Evolutionary conservation across 202 grass and related monocot species (phyloP), one percentile per base, ranked within the genome.

Genomic region (Zoysia matrella): DNA sequence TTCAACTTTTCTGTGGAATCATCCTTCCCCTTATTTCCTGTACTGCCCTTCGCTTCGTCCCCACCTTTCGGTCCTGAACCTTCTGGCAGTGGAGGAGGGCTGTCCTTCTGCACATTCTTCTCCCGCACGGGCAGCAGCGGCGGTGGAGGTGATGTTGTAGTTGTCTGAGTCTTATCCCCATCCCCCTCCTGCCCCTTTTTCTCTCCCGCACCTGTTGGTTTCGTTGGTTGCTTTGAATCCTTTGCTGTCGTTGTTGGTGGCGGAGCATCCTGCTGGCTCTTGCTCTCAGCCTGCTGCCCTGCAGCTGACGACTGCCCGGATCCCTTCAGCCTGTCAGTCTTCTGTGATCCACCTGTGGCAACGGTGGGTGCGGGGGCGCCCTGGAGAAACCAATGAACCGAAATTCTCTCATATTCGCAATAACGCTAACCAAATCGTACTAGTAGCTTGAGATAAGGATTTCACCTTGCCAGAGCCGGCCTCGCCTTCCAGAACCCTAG

Each of bases 401-500:
- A 3, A 69, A 73, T 44, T 44, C 10, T 3, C 0, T 49, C 9
- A 2, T 12, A 5, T 12, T 51, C 4, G 1, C 55, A 55, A 51
- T 1, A 57, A 22, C 39, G 16, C 44, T 13, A 72, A 61, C 14
- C 52, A 11, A 55, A 55, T 47, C 30, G 41, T 7, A 7, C 12
- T 80, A 80, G 3, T 80, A 80, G 3, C 65, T 47, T 50, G 53
- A n/a, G 14, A 43, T 1, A 3, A 1, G 4, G 13, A 41, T 39
- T 40, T 80, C 53, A 81, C 67, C 67, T 81, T 6, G 67, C 67
- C 22, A 11, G 41, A 44, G 64, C 65, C 53, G 82, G 65, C 76
- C 45, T 63, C 72, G 66, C 71, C 91, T 42, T 78, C 75, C 36
- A 84, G 70, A 88, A 74, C 67, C 72, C 91, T 87, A 74, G 67